phyloP scores from a whole-genome alignment of 495 filamentous ascomycete genomes.

The Hypoxylon trugodes region DNA sequence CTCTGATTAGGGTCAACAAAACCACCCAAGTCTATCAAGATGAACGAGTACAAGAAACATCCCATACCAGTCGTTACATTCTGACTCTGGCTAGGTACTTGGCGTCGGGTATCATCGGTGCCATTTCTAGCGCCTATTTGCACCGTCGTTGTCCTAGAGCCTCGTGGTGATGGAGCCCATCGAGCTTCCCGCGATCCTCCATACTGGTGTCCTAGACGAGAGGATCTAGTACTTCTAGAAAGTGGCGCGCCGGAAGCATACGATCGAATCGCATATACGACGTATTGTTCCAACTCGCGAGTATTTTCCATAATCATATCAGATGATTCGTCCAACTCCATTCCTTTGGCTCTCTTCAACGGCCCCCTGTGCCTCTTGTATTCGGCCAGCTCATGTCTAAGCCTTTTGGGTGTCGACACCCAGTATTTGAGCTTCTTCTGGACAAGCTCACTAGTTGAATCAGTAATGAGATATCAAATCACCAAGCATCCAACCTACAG shows the following conservation, averaged over 20 bases:
- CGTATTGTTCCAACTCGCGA: conserved; percentile 21
- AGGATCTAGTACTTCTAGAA: conserved; percentile 1
- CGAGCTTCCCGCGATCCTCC: background rate
- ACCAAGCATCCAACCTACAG: conserved; percentile 12
- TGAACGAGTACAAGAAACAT: background rate
- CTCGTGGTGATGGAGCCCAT: background rate
- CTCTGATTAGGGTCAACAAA: background rate
- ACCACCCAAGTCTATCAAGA: background rate
- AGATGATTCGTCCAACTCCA: background rate
- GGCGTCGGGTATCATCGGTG: background rate
- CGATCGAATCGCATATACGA: conserved; percentile 13
- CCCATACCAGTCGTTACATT: background rate
- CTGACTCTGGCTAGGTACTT: background rate
- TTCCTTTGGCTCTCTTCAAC: background rate
- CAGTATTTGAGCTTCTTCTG: conserved; percentile 11
- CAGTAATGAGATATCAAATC: background rate
- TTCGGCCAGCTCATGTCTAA: conserved; percentile 15
- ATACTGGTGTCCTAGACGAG: background rate
- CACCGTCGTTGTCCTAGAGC: background rate
- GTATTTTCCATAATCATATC: conserved; percentile 9
- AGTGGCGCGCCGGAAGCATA: background rate
- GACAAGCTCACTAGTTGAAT: conserved; percentile 20
- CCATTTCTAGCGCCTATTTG: background rate
- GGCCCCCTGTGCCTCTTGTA: conserved; percentile 16
- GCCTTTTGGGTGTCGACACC: conserved; percentile 7